phyloP scores from a whole-genome alignment of 2,329 filamentous ascomycete species.

The Colletotrichum tropicicola region DNA sequence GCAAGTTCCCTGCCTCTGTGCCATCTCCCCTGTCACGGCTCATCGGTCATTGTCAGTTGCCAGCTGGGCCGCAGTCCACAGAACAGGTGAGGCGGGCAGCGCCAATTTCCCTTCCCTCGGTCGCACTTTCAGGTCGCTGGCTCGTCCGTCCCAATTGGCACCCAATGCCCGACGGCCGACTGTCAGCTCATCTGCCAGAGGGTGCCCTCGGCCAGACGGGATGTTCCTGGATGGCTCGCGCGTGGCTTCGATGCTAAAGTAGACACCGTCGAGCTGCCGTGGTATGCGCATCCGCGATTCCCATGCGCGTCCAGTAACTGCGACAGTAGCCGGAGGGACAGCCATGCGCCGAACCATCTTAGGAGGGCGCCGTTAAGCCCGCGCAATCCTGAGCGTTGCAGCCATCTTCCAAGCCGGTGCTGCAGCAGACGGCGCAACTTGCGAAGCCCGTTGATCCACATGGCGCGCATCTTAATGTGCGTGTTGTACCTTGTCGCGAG shows the following conservation, averaged over 20 bases:
- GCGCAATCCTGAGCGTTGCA: conserved; percentile 11
- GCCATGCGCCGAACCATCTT: conserved; percentile 7
- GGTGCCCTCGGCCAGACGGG: neutral
- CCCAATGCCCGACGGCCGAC: neutral
- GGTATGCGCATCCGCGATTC: conserved; percentile 7
- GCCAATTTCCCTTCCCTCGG: conserved; percentile 2
- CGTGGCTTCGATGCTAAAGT: conserved; percentile 3
- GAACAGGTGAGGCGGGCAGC: conserved; percentile 19
- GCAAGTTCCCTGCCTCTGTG: conserved; percentile 13
- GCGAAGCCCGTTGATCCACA: conserved; percentile 16
- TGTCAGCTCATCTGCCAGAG: conserved; percentile 10
- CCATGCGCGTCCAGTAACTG: conserved; percentile 8
- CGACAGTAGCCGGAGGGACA: neutral
- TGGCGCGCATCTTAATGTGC: conserved; percentile 10
- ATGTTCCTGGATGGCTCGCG: conserved; percentile 15
- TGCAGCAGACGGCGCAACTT: conserved; percentile 2
- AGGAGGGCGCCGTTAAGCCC: neutral
- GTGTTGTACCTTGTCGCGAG: conserved; percentile 7
- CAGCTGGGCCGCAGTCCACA: conserved; percentile 7
- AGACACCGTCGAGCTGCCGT: neutral
- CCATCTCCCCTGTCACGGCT: conserved; percentile 16
- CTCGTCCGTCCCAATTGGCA: conserved; percentile 12
- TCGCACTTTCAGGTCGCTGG: neutral
- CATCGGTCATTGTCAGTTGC: conserved; percentile 3
- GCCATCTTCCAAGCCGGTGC: conserved; percentile 13